Evolutionary conservation across 2,329 filamentous ascomycete genomes (phyloP).

Genomic region (Talaromyces verruculosus): DNA sequence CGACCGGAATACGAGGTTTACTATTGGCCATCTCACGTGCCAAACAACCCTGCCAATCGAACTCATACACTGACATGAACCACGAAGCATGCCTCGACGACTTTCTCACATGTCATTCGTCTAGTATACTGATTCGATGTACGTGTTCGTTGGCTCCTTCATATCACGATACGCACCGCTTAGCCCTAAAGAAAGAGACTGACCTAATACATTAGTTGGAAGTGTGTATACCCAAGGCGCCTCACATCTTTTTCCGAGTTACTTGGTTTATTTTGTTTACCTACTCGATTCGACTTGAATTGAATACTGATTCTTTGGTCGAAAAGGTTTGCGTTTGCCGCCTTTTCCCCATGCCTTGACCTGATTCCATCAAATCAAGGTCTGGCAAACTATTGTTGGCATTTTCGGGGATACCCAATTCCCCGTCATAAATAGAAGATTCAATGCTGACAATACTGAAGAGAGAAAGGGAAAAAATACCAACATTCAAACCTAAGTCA

Average conservation of each 20-base stretch:
- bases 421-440: background rate
- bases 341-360: background rate
- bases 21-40: background rate
- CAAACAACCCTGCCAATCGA: background rate
- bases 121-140: background rate
- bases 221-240: conserved; percentile 15
- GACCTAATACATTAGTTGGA: conserved; percentile 2
- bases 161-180: conserved; percentile 3
- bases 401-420: background rate
- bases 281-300: conserved; percentile 2
- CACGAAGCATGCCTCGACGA: background rate
- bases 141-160: conserved; percentile 2
- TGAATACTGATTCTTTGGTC: background rate
- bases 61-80: background rate
- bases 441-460: background rate
- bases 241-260: background rate
- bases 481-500: background rate
- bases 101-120: background rate
- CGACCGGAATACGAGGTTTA: background rate
- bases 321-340: background rate
- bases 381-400: background rate
- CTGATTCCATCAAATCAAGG: background rate
- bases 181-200: background rate
- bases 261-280: background rate
- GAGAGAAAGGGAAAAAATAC: background rate